phyloP scores from a whole-genome alignment of 2,329 filamentous ascomycete species.

The Proliferodiscus dingleyae region DNA sequence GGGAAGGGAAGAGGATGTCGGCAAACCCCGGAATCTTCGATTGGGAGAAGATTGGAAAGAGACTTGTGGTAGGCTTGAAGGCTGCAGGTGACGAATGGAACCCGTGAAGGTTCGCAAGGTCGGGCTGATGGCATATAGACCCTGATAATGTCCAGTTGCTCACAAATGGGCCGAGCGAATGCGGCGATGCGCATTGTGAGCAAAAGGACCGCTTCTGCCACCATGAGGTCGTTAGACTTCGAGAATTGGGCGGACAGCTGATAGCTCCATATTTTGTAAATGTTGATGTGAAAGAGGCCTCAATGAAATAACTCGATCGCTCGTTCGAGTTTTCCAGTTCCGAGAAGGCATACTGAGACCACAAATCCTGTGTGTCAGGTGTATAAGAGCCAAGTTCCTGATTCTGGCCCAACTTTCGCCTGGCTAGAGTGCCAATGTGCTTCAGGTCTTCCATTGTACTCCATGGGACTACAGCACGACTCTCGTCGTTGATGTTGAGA shows the following conservation, averaged over 20 bases:
- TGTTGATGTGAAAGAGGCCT: constrained; percentile 18
- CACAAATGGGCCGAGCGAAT: constrained; percentile 24
- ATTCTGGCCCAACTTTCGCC: constrained; percentile 5
- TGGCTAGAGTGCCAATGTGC: constrained; percentile 1
- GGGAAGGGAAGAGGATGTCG: constrained; percentile 44
- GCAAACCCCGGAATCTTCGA: constrained; percentile 49
- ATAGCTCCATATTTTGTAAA: constrained; percentile 27
- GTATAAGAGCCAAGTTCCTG: constrained; percentile 6
- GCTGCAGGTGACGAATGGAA: constrained; percentile 44
- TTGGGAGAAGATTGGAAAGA: constrained; percentile 53
- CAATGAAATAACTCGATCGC: constrained; percentile 37
- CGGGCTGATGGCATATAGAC: constrained; percentile 48
- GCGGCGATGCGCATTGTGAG: constrained; percentile 32
- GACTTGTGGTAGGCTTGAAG: constrained; percentile 38
- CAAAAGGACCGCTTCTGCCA: constrained; percentile 37
- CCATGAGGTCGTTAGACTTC: constrained; percentile 37
- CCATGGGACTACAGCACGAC: constrained; percentile 39
- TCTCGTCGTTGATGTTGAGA: constrained; percentile 47
- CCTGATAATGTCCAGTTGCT: constrained; percentile 27
- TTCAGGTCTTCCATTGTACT: constrained; percentile 8
- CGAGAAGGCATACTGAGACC: no score
- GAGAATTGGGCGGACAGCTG: constrained; percentile 43
- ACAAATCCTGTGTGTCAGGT: neutral
- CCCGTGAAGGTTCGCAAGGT: constrained; percentile 46
- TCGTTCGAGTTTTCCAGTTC: no score